A percentile compares a stretch with the other conserved stretches of the same genome.
phyloP scores from a whole-genome alignment of 345 rosid genomes.

The Camelina laxa region DNA sequence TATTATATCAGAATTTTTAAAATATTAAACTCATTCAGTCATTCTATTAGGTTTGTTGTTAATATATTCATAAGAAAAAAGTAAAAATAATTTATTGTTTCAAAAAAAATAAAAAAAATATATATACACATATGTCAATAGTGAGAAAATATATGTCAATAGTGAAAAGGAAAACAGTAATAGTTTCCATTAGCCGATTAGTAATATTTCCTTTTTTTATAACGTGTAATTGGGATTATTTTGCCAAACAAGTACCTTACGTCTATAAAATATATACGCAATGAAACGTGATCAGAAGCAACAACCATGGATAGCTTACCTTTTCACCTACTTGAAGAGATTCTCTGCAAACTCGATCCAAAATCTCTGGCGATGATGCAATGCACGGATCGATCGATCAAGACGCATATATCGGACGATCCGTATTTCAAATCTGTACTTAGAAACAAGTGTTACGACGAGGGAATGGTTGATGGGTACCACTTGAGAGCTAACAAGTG shows the following conservation, averaged over 20 bases:
- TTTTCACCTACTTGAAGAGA: not conserved
- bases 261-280: not conserved
- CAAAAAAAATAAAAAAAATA: no score
- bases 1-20: no score
- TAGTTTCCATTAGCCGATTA: not conserved
- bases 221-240: not conserved
- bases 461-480: not conserved
- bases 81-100: no score
- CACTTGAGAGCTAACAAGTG: constrained; percentile 1
- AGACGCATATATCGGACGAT: not conserved
- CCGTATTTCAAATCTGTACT: not conserved
- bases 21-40: no score
- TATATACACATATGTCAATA: no score
- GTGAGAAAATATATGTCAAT: not conserved
- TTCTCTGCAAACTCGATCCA: not conserved
- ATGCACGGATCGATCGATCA: not conserved
- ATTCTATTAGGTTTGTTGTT: no score
- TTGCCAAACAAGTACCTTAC: not conserved
- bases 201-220: not conserved
- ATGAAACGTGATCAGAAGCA: not conserved
- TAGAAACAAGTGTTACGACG: not conserved
- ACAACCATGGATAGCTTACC: constrained; percentile 1
- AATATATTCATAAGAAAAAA: no score
- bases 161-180: not conserved
- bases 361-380: not conserved